phyloP scores from a whole-genome alignment of 169 alveolate species.

The Plasmodium adleri region DNA sequence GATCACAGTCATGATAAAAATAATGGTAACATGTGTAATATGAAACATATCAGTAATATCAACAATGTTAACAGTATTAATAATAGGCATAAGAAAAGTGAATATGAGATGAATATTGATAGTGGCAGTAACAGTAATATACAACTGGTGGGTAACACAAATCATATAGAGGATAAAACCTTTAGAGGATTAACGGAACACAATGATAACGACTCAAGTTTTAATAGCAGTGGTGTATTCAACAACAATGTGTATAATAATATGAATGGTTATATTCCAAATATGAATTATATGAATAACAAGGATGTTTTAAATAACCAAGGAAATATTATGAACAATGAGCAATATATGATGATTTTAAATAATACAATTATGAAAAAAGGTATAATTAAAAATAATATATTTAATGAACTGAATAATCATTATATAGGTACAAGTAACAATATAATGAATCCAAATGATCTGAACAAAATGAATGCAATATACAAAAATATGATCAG shows the following conservation, averaged over 20 bases:
- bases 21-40: constrained; percentile 14
- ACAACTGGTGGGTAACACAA: too few relatives aligned
- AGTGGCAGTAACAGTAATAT: too few relatives aligned
- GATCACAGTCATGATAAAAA: background rate
- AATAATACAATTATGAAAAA: constrained; percentile 23
- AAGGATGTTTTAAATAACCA: constrained; percentile 2
- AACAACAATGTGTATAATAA: constrained; percentile 12
- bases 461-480: background rate
- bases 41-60: constrained; percentile 2
- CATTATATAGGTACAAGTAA: background rate
- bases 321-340: constrained; percentile 12
- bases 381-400: constrained; percentile 4
- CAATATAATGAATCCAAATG: constrained; percentile 4
- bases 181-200: too few relatives aligned
- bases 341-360: constrained; percentile 12
- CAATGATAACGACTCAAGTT: background rate
- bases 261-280: constrained; percentile 10
- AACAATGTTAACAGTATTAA: too few relatives aligned
- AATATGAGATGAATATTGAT: too few relatives aligned
- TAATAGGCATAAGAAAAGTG: too few relatives aligned
- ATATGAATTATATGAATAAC: background rate
- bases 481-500: constrained; percentile 2
- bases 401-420: constrained; percentile 23
- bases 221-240: background rate
- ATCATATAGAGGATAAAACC: too few relatives aligned